phyloP scores from a whole-genome alignment of 148 eudicot genomes.

The Chenopodium quinoa region DNA sequence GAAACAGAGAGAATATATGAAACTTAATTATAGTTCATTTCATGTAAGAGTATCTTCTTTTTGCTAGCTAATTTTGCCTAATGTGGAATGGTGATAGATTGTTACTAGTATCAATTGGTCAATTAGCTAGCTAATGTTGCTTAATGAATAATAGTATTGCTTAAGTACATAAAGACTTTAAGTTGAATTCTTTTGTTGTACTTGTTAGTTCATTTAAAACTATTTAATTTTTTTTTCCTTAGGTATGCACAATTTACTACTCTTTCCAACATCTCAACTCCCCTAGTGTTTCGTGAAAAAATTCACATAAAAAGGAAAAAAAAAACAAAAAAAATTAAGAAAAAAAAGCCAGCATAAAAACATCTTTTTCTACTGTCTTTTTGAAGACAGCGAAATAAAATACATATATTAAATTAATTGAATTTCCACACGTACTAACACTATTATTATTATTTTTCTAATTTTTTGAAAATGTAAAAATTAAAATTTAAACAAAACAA shows the following conservation, averaged over 20 bases:
- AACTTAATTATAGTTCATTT: no score
- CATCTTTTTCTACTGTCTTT: constrained; percentile 31
- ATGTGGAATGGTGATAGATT: background rate
- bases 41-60: no score
- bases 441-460: background rate
- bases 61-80: background rate
- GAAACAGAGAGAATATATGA: no score
- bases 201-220: background rate
- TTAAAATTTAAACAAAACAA: background rate
- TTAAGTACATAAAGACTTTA: background rate
- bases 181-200: background rate
- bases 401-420: background rate
- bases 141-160: background rate
- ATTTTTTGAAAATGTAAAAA: background rate
- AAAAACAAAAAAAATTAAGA: background rate
- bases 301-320: background rate
- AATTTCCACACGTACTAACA: background rate
- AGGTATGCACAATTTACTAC: constrained; percentile 15
- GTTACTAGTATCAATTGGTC: background rate
- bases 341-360: constrained; percentile 18
- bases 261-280: constrained; percentile 10
- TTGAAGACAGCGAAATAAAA: constrained; percentile 15
- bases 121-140: background rate
- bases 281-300: constrained; percentile 29
- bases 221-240: background rate